These are phyloP conservation scores for Urochloa ruziziensis DNA, from an alignment of 176 grass and related monocot genomes.

Conservation along the genomic window DNA sequence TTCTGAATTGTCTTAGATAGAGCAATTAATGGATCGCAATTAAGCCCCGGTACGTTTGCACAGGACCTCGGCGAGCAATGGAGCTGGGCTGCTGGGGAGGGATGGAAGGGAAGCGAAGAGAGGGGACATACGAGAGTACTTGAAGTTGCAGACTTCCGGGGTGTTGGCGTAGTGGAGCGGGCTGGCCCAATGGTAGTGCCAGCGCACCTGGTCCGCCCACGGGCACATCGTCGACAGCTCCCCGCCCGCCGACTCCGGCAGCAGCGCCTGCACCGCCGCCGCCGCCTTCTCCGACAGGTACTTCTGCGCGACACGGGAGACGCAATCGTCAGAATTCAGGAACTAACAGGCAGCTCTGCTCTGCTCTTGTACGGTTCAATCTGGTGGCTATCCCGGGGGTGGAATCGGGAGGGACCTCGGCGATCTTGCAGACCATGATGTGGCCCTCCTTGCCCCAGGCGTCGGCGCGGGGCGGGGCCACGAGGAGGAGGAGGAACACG, in stretches of 20 bases:
- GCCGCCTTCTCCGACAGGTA: conserved; percentile 69
- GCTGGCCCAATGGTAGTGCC: conserved; percentile 74
- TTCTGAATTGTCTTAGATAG: neutral
- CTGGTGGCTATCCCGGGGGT: no score
- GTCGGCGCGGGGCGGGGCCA: conserved; percentile 28
- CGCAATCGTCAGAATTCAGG: neutral
- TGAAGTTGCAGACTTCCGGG: conserved; percentile 71
- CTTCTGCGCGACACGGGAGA: conserved; percentile 11
- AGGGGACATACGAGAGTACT: conserved; percentile 48
- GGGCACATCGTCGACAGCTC: conserved; percentile 82
- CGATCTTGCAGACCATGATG: conserved; percentile 91
- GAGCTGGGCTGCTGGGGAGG: no score
- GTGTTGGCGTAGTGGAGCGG: conserved; percentile 91
- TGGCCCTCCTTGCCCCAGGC: conserved; percentile 96
- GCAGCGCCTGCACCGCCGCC: conserved; percentile 62
- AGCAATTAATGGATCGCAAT: neutral
- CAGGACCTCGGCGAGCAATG: neutral
- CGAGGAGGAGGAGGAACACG: conserved; percentile 29
- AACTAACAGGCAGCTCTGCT: neutral
- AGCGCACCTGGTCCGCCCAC: conserved; percentile 68
- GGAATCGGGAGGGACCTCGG: conserved; percentile 49
- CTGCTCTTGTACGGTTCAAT: neutral
- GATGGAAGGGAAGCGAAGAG: neutral
- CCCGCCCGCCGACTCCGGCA: conserved; percentile 61
- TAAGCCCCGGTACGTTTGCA: neutral